Evolutionary conservation across 2,329 filamentous ascomycete genomes (phyloP), one percentile per base, ranked within the genome.

Genomic region (Rhexocercosporidium sp.): DNA sequence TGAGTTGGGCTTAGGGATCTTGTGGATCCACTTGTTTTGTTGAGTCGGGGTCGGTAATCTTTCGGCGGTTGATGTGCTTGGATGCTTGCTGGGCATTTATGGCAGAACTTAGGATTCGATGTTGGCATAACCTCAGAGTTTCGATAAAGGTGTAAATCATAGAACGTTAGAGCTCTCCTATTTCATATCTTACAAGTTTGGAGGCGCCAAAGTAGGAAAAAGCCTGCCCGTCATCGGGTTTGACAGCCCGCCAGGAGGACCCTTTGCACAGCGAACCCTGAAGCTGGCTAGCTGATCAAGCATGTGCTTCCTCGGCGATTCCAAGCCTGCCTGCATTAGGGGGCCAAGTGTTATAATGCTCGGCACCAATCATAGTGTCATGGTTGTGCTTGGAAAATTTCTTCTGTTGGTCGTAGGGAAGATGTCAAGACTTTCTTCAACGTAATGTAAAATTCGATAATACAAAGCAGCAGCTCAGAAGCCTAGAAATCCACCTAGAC

Each of bases 11-110:
- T 11, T 37, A 11, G 27, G 8, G 49, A 31, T 39, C 12, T 56
- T 41, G 54, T 31, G 54, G 41, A 39, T 66, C 70, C 66, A 56
- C 68, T 69, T 68, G 69, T 71, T 66, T 66, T 65, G 64, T 68
- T 62, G 59, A 49, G 61, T 14, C 34, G 7, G 34, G 14, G 14
- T 60, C 39, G 51, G 65, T 25, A 66, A 62, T 64, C 49, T 64
- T 54, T 64, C 51, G 49, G 51, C 61, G 41, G 39, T 31, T 22
- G 49, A n/a, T 44, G 60, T 34, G 46, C 49, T 41, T 53, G 60
- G 44, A 46, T 57, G 12, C n/a, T 20, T 20, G 25, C 37, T 56
- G 49, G 41, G 51, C 51, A 56, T 37, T 34, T 37, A 57, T 57
- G 34, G 31, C 31, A 39, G n/a, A n/a, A 41, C 39, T 47, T 9